phyloP scores from a whole-genome alignment of 139 green algal genomes.

The Ettlia oleoabundans region DNA sequence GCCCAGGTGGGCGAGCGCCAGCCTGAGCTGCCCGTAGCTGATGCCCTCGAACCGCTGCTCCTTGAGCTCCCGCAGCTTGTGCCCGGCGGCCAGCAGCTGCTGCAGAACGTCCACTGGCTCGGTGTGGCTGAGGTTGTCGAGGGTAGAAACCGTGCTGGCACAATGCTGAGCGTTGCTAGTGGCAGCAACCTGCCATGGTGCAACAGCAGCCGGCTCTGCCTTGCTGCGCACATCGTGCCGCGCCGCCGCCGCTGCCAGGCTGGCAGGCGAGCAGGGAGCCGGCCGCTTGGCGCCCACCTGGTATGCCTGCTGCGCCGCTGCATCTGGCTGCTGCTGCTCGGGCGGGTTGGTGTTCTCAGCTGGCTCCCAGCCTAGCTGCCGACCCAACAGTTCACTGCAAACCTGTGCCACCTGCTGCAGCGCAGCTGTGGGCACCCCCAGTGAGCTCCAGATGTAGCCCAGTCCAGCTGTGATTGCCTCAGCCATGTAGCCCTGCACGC shows the following conservation, averaged over 20 bases:
- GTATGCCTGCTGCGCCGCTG: background rate
- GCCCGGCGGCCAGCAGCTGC: background rate
- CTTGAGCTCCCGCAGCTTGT: slow-evolving; percentile 33
- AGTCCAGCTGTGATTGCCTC: slow-evolving; percentile 52
- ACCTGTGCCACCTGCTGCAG: background rate
- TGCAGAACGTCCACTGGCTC: slow-evolving; percentile 15
- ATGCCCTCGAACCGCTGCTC: slow-evolving; percentile 26
- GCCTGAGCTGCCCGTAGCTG: slow-evolving; percentile 39
- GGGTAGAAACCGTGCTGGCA: too few species aligned
- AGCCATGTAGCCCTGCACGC: slow-evolving; percentile 51
- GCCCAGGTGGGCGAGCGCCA: slow-evolving; percentile 43
- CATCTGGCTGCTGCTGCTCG: slow-evolving; percentile 8
- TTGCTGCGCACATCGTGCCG: background rate
- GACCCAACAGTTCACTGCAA: slow-evolving; percentile 19
- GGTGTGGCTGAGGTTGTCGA: too few species aligned
- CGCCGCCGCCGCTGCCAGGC: background rate
- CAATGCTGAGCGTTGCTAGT: too few species aligned
- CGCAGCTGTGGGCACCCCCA: slow-evolving; percentile 17
- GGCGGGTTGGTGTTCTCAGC: background rate
- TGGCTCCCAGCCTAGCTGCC: background rate
- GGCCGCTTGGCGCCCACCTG: slow-evolving; percentile 1
- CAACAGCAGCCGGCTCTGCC: background rate
- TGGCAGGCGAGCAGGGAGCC: background rate
- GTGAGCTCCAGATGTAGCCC: slow-evolving; percentile 46
- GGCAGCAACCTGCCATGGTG: too few species aligned